Conservation (phyloP, 768 basidiomycete species). For the Xerocomellus chrysenteron region DNA sequence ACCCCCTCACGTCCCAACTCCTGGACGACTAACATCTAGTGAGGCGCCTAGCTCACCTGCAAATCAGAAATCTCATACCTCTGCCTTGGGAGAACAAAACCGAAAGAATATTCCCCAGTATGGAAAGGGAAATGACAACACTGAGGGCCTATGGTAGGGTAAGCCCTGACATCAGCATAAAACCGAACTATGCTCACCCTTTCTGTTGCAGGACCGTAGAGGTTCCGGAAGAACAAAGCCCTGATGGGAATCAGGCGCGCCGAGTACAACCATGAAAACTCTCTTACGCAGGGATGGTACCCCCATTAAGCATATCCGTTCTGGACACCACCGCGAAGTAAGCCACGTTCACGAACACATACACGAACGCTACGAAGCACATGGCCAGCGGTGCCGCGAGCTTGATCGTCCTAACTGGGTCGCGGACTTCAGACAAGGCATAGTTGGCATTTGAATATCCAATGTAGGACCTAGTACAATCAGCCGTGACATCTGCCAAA, state of each 20-base stretch:
- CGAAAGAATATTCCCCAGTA: constrained; percentile 62
- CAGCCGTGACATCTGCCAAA: neutral
- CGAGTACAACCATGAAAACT: neutral
- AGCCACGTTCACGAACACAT: constrained; percentile 65
- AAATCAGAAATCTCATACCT: constrained; percentile 39
- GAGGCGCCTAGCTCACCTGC: neutral
- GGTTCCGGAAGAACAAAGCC: constrained; percentile 71
- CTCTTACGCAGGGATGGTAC: constrained; percentile 66
- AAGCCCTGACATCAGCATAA: neutral
- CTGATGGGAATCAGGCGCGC: constrained; percentile 29
- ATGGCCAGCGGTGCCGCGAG: constrained; percentile 68
- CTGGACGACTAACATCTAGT: constrained; percentile 52
- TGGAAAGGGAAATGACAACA: constrained; percentile 60
- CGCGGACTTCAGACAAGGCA: constrained; percentile 64
- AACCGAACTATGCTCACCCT: constrained; percentile 37
- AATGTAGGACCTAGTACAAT: constrained; percentile 55
- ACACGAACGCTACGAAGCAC: constrained; percentile 54
- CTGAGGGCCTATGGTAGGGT: constrained; percentile 49
- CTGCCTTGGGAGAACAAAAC: constrained; percentile 66
- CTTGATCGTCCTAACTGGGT: constrained; percentile 71
- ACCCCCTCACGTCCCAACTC: constrained; percentile 73
- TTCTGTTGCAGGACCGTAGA: constrained; percentile 64
- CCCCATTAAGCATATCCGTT: constrained; percentile 62
- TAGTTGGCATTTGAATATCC: constrained; percentile 79
- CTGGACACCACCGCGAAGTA: constrained; percentile 76